Percentiles rank a stretch among this genome's conserved stretches.
phyloP scores from a whole-genome alignment of 2,329 filamentous ascomycete species.

The Sarocladium kiliense region DNA sequence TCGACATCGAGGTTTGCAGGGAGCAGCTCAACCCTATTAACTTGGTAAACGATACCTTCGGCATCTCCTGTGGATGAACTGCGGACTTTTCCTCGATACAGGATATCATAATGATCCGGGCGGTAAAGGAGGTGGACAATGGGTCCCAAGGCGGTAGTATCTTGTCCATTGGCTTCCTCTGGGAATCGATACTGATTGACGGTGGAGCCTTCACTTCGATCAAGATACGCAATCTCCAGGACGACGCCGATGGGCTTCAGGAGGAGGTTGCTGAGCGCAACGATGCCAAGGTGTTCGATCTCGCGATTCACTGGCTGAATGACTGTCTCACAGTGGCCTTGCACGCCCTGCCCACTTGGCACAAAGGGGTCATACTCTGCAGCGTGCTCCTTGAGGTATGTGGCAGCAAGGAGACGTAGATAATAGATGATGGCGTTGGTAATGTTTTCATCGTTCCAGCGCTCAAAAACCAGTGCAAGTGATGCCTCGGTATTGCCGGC shows the following conservation, averaged over 20 bases:
- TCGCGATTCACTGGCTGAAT: constrained; percentile 75
- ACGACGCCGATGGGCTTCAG: constrained; percentile 74
- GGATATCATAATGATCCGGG: constrained; percentile 88
- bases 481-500: constrained; percentile 56
- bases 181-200: constrained; percentile 68
- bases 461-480: constrained; percentile 47
- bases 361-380: constrained; percentile 70
- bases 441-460: constrained; percentile 67
- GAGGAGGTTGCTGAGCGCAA: constrained; percentile 70
- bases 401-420: constrained; percentile 72
- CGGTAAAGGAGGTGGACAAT: constrained; percentile 58
- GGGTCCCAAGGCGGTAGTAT: constrained; percentile 37
- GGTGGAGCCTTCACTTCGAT: constrained; percentile 72
- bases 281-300: constrained; percentile 86
- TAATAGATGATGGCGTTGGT: constrained; percentile 83
- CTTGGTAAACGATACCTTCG: constrained; percentile 35
- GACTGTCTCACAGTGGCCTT: constrained; percentile 62
- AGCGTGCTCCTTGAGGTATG: constrained; percentile 74
- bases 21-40: constrained; percentile 46
- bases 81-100: constrained; percentile 58
- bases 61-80: constrained; percentile 18
- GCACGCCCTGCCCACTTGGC: constrained; percentile 49
- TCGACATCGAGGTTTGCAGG: constrained; percentile 39
- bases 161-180: constrained; percentile 43
- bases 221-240: constrained; percentile 86